Evolutionary conservation across 1,284 basidiomycete species (phyloP).

Genomic region (Malassezia japonica): DNA sequence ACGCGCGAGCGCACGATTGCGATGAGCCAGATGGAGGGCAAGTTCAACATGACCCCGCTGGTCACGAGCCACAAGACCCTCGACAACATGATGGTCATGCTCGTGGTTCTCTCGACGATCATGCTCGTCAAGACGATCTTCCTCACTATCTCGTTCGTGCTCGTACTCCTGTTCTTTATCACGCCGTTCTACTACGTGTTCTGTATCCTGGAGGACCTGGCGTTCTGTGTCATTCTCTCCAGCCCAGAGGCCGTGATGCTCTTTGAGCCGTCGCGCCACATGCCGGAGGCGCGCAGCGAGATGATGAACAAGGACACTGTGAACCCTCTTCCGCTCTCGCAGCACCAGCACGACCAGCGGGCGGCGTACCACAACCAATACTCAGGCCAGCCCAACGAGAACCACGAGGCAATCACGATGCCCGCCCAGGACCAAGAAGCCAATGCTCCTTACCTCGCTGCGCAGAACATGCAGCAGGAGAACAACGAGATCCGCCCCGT

Average conservation of each 20-base stretch:
- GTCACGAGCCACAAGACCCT: constrained; percentile 10
- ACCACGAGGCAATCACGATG: not conserved
- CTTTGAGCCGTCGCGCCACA: constrained; percentile 10
- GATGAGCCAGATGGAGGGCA: constrained; percentile 4
- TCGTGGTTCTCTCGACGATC: constrained; percentile 2
- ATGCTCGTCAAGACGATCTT: constrained; percentile 14
- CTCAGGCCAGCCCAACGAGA: no score
- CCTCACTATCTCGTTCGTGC: constrained; percentile 8
- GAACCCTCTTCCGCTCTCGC: not conserved
- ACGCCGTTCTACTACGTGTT: constrained; percentile 15
- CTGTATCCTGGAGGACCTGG: constrained; percentile 6
- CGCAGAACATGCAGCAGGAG: no score
- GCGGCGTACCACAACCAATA: not conserved
- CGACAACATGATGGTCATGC: constrained; percentile 11
- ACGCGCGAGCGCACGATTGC: not conserved
- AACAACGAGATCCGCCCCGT: no score
- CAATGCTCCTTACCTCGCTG: not conserved
- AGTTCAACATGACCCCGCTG: not conserved
- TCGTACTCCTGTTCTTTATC: constrained; percentile 9
- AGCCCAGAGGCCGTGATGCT: constrained; percentile 7
- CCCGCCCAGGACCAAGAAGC: not conserved
- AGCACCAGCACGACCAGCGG: not conserved
- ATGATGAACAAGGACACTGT: not conserved
- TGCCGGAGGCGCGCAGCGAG: constrained; percentile 4
- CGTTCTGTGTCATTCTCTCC: not conserved